phyloP scores from a whole-genome alignment of 169 alveolate species.

The Prorocentrum cordatum region DNA sequence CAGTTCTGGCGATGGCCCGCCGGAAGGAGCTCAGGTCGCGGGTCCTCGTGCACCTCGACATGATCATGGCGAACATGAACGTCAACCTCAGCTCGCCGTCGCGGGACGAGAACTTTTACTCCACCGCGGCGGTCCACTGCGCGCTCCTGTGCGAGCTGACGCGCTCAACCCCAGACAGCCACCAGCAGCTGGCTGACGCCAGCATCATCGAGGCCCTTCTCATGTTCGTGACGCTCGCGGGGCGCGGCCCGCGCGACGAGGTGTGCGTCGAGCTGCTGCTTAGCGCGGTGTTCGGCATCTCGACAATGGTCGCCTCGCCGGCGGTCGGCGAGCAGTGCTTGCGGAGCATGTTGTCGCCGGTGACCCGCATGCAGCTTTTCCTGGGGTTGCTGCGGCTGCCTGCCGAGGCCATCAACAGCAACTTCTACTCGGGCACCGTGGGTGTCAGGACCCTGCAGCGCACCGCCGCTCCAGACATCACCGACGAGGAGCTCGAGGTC shows the following conservation, averaged over 20 bases:
- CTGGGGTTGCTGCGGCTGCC: slow-evolving; percentile 65
- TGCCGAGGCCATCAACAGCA: not conserved
- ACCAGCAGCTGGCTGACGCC: not conserved
- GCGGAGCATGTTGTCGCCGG: slow-evolving; percentile 31
- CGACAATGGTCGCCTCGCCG: slow-evolving; percentile 1
- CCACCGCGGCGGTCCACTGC: slow-evolving; percentile 56
- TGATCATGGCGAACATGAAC: slow-evolving; percentile 59
- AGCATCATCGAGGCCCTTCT: not conserved
- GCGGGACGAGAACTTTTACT: slow-evolving; percentile 54
- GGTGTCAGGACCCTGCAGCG: slow-evolving; percentile 56
- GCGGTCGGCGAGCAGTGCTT: not conserved
- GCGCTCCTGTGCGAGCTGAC: slow-evolving; percentile 57
- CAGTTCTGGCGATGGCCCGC: slow-evolving; percentile 34
- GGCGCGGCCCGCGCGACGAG: slow-evolving; percentile 17
- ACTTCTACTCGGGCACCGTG: slow-evolving; percentile 44
- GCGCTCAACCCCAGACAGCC: slow-evolving; percentile 37
- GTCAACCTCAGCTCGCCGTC: not conserved
- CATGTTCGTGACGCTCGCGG: not conserved
- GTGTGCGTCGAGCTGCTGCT: slow-evolving; percentile 63
- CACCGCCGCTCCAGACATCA: slow-evolving; percentile 22
- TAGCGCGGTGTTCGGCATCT: slow-evolving; percentile 63
- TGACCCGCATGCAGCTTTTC: slow-evolving; percentile 65
- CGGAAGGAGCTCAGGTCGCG: slow-evolving; percentile 26
- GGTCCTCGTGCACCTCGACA: slow-evolving; percentile 38
- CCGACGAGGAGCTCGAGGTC: slow-evolving; percentile 45